Conservation (phyloP, 148 eudicot genomes). For the Fagopyrum homotropicum region DNA sequence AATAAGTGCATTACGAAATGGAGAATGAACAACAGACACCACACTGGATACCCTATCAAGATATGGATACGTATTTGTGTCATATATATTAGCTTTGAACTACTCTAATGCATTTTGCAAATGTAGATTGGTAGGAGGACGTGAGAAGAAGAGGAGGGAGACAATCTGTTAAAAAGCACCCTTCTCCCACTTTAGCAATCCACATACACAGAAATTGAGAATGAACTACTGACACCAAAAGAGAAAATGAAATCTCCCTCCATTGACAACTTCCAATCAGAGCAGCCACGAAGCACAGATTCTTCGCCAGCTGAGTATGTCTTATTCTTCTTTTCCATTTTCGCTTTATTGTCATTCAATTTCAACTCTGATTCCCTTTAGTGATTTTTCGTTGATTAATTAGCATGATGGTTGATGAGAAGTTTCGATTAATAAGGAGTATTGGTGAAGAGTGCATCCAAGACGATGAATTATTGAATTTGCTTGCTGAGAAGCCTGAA, state of each 20-base stretch:
- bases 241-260: constrained; percentile 12
- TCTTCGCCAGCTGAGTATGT: not conserved
- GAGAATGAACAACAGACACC: too few relatives aligned
- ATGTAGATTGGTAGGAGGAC: not conserved
- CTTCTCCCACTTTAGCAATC: not conserved
- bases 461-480: constrained; percentile 28
- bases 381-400: not conserved
- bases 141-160: not conserved
- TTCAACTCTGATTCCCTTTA: not conserved
- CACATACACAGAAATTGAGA: constrained; percentile 5
- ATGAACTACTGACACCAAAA: not conserved
- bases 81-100: too few relatives aligned
- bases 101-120: too few relatives aligned
- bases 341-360: not conserved
- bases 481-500: constrained; percentile 26
- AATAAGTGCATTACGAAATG: too few relatives aligned
- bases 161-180: not conserved
- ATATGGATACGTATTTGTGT: too few relatives aligned
- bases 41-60: too few relatives aligned
- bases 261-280: not conserved
- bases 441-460: constrained; percentile 40
- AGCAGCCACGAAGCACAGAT: not conserved
- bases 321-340: not conserved
- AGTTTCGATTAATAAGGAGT: constrained; percentile 23
- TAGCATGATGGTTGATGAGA: constrained; percentile 28